Conservation (phyloP, 768 basidiomycete genomes). For the Amanita subjunquillea region DNA sequence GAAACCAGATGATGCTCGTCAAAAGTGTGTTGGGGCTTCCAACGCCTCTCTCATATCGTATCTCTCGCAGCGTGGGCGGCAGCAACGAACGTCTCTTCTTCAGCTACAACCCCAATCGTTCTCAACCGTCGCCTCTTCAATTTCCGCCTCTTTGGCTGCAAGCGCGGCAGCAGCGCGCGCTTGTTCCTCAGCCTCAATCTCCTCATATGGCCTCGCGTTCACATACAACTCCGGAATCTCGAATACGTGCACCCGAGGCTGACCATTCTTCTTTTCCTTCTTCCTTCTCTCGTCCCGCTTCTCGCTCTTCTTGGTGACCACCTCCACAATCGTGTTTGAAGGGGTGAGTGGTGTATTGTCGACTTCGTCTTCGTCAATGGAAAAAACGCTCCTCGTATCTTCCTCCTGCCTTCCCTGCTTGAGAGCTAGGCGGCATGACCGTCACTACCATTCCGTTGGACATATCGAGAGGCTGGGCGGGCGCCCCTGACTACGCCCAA, state of each 20-base stretch:
- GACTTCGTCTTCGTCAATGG: not conserved
- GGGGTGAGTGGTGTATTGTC: not conserved
- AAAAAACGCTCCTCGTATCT: not conserved
- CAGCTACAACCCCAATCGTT: too few relatives aligned
- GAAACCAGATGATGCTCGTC: too few relatives aligned
- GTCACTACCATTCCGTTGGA: not conserved
- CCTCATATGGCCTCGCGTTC: not conserved
- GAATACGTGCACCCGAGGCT: not conserved
- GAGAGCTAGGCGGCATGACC: not conserved
- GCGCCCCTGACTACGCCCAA: not conserved
- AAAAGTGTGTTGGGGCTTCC: too few relatives aligned
- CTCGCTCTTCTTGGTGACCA: not conserved
- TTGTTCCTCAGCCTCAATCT: slow-evolving; percentile 1
- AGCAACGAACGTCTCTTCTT: too few relatives aligned
- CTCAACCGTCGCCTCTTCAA: too few relatives aligned
- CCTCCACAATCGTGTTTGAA: not conserved
- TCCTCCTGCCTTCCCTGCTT: not conserved
- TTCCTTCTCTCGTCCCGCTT: not conserved
- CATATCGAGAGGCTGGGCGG: not conserved
- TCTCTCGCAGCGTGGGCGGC: too few relatives aligned
- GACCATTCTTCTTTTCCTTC: not conserved
- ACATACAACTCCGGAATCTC: slow-evolving; percentile 1
- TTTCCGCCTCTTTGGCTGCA: too few relatives aligned
- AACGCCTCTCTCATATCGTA: too few relatives aligned
- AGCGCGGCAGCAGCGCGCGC: not conserved